A percentile compares a stretch with the other conserved stretches of the same genome.
phyloP scores from a whole-genome alignment of 805 yeast species.

The Nakazawaea sp. region DNA sequence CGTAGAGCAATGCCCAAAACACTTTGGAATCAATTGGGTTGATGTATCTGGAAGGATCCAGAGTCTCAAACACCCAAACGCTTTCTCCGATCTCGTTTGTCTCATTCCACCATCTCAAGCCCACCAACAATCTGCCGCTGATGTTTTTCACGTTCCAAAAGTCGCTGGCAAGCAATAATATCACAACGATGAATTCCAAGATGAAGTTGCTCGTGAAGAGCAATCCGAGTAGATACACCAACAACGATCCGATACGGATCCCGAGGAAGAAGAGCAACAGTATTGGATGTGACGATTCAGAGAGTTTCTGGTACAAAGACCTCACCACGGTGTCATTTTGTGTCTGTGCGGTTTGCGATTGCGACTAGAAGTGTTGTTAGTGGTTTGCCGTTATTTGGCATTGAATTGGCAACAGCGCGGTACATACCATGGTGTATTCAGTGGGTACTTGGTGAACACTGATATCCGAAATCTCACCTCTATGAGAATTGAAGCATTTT shows the following conservation, averaged over 20 bases:
- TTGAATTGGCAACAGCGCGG: too few relatives aligned
- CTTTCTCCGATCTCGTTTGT: slow-evolving; percentile 56
- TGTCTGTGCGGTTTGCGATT: too few relatives aligned
- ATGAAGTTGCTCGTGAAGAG: slow-evolving; percentile 62
- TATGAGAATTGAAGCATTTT: too few relatives aligned
- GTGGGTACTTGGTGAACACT: too few relatives aligned
- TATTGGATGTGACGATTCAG: slow-evolving; percentile 78
- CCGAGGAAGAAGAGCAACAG: slow-evolving; percentile 60
- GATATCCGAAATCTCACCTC: too few relatives aligned
- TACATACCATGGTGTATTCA: too few relatives aligned
- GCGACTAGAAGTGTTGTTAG: too few relatives aligned
- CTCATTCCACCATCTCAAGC: slow-evolving; percentile 97
- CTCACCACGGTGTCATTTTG: slow-evolving; percentile 14
- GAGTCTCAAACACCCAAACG: slow-evolving; percentile 85
- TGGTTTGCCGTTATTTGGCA: too few relatives aligned
- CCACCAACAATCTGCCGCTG: slow-evolving; percentile 84
- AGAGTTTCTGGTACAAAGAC: slow-evolving; percentile 38
- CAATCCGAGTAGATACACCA: slow-evolving; percentile 65
- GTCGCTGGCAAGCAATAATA: slow-evolving; percentile 77
- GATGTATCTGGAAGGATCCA: slow-evolving; percentile 63
- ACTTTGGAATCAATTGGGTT: slow-evolving; percentile 89
- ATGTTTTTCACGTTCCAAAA: slow-evolving; percentile 93
- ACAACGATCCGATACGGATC: slow-evolving; percentile 56
- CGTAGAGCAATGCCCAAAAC: slow-evolving; percentile 78
- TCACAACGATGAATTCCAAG: slow-evolving; percentile 70